A percentile compares a stretch with the other conserved stretches of the same genome.
These are phyloP conservation scores for Mycena indigotica DNA, from an alignment of 768 basidiomycete species.

Conservation along the genomic window DNA sequence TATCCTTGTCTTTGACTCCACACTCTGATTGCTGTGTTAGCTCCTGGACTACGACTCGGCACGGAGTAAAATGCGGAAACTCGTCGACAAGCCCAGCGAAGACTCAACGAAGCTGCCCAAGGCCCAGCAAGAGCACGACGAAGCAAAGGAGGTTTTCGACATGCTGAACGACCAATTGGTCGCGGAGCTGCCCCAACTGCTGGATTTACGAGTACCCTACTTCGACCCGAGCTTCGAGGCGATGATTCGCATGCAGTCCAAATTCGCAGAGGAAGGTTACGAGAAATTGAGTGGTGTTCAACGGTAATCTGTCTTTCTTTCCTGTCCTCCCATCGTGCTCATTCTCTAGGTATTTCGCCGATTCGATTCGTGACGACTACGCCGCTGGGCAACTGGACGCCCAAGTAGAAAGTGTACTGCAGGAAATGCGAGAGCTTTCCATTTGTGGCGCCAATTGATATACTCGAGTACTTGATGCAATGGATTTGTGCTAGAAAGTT, in stretches of 20 bases:
- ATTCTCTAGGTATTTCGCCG: constrained; percentile 74
- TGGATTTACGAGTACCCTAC: constrained; percentile 95
- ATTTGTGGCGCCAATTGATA: constrained; percentile 74
- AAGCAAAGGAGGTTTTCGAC: constrained; percentile 92
- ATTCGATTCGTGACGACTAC: constrained; percentile 92
- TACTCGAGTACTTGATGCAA: neutral
- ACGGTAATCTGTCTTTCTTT: constrained; percentile 47
- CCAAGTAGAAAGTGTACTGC: constrained; percentile 97
- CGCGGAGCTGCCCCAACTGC: constrained; percentile 84
- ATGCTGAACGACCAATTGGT: constrained; percentile 92
- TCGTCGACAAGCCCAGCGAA: constrained; percentile 89
- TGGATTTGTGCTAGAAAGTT: too few relatives aligned
- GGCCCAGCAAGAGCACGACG: constrained; percentile 95
- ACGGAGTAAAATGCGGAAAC: constrained; percentile 84
- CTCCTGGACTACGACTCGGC: constrained; percentile 95
- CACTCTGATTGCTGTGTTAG: constrained; percentile 46
- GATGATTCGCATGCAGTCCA: constrained; percentile 97
- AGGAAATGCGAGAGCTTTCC: constrained; percentile 94
- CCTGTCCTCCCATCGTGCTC: neutral
- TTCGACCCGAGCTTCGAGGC: constrained; percentile 99
- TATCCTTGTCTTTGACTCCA: neutral
- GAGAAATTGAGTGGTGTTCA: constrained; percentile 96
- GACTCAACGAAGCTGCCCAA: constrained; percentile 89
- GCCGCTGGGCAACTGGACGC: constrained; percentile 95
- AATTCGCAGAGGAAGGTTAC: constrained; percentile 98